phyloP scores from a whole-genome alignment of 2,329 filamentous ascomycete species.

The Fragosphaeria purpurea region DNA sequence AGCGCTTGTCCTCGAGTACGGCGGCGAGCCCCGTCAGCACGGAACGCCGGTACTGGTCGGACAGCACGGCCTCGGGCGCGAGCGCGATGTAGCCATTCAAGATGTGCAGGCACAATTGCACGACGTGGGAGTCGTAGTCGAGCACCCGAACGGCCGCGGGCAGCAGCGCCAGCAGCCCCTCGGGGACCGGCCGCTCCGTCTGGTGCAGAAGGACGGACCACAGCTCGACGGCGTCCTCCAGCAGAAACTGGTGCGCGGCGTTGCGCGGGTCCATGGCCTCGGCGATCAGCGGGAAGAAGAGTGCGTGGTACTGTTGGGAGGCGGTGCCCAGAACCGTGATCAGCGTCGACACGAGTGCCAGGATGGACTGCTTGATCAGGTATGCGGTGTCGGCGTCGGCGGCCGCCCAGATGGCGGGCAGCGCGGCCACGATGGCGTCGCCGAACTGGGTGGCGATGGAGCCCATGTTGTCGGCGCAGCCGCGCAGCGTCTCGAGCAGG shows the following conservation, averaged over 20 bases:
- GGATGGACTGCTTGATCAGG: conserved; percentile 86
- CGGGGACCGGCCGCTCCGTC: conserved; percentile 49
- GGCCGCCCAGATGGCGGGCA: conserved; percentile 76
- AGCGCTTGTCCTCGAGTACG: conserved; percentile 41
- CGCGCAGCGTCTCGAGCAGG: conserved; percentile 74
- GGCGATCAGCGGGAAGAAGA: conserved; percentile 73
- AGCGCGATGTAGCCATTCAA: conserved; percentile 62
- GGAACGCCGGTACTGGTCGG: conserved; percentile 42
- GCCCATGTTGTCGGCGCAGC: conserved; percentile 74
- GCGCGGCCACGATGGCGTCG: conserved; percentile 68
- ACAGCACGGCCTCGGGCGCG: conserved; percentile 56
- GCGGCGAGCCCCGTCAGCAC: conserved; percentile 39
- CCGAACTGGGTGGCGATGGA: conserved; percentile 57
- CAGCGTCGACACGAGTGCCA: conserved; percentile 74
- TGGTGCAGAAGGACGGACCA: conserved; percentile 69
- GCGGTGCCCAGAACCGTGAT: conserved; percentile 76
- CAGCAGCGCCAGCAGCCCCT: conserved; percentile 53
- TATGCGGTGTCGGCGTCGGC: conserved; percentile 65
- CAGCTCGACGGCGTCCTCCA: conserved; percentile 85
- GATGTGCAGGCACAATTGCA: conserved; percentile 51
- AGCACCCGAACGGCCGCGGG: conserved; percentile 56
- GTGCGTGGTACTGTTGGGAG: conserved; percentile 65
- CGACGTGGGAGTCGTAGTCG: conserved; percentile 54
- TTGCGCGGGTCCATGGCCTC: conserved; percentile 70
- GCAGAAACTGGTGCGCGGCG: conserved; percentile 66